Conservation (phyloP, 1,284 basidiomycete species). For the Inonotus obliquus region DNA sequence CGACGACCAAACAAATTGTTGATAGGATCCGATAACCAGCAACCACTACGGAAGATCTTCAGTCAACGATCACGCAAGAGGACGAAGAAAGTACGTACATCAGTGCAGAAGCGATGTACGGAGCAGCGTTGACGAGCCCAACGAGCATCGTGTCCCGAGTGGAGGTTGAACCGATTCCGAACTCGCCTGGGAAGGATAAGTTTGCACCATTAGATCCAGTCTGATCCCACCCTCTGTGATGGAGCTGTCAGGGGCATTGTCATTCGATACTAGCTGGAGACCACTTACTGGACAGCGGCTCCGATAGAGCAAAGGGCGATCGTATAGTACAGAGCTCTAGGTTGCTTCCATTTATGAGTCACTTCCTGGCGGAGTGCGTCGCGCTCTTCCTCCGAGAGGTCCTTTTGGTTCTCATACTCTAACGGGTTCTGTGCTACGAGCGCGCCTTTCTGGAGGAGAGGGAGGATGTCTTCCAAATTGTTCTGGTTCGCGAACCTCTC, state of each 20-base stretch:
- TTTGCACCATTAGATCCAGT: slow-evolving; percentile 62
- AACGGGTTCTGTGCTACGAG: slow-evolving; percentile 53
- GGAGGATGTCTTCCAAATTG: slow-evolving; percentile 40
- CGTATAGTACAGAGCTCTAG: slow-evolving; percentile 49
- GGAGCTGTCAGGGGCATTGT: not conserved
- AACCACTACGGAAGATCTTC: slow-evolving; percentile 26
- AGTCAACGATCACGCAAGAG: slow-evolving; percentile 27
- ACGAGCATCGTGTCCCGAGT: slow-evolving; percentile 40
- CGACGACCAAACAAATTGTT: slow-evolving; percentile 55
- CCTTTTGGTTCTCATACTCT: slow-evolving; percentile 45
- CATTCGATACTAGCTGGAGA: slow-evolving; percentile 62
- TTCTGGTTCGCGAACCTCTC: slow-evolving; percentile 42
- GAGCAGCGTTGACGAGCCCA: slow-evolving; percentile 43
- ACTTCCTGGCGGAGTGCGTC: slow-evolving; percentile 45
- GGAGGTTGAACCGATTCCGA: slow-evolving; percentile 32
- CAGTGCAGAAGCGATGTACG: slow-evolving; percentile 56
- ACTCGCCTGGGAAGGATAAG: slow-evolving; percentile 55
- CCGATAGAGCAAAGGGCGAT: slow-evolving; percentile 54
- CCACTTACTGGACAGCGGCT: slow-evolving; percentile 63
- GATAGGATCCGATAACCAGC: slow-evolving; percentile 44
- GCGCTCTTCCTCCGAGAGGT: slow-evolving; percentile 50
- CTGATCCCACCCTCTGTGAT: slow-evolving; percentile 52
- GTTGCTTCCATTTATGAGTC: slow-evolving; percentile 55
- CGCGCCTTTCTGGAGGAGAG: slow-evolving; percentile 49
- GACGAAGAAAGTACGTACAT: slow-evolving; percentile 36